phyloP scores from a whole-genome alignment of 2,329 filamentous ascomycete species.

The Mycosphaerella arachidis region DNA sequence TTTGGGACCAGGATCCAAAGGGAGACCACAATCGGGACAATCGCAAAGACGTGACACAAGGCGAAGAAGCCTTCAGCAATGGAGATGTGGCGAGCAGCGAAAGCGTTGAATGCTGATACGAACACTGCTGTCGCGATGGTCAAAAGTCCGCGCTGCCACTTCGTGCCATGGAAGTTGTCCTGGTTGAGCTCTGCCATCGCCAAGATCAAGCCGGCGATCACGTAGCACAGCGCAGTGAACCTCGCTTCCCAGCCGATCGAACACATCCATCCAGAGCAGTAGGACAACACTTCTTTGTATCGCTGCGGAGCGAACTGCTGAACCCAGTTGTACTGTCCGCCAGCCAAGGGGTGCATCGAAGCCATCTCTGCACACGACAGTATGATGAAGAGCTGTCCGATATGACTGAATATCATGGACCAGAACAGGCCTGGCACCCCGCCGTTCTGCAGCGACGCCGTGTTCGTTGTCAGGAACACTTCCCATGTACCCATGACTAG shows the following conservation, averaged over 20 bases:
- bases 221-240: conserved; percentile 41
- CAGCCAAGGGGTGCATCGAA: conserved; percentile 29
- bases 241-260: conserved; percentile 42
- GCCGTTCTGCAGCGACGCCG: conserved; percentile 24
- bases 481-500: conserved; percentile 45
- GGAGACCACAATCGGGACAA: conserved; percentile 30
- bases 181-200: conserved; percentile 42
- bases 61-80: conserved; percentile 31
- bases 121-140: conserved; percentile 21
- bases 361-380: conserved; percentile 35
- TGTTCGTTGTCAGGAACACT: conserved; percentile 21
- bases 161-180: conserved; percentile 11
- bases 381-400: conserved; percentile 31
- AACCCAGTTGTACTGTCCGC: conserved; percentile 33
- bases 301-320: conserved; percentile 42
- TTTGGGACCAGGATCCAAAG: conserved; percentile 27
- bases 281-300: conserved; percentile 43
- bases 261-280: conserved; percentile 37
- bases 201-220: conserved; percentile 45
- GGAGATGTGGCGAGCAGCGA: conserved; percentile 28
- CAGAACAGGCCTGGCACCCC: conserved; percentile 30
- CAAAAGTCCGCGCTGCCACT: conserved; percentile 26
- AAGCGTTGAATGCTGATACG: conserved; percentile 27
- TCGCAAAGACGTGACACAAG: conserved; percentile 31
- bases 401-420: conserved; percentile 25